Conservation (phyloP, 2,329 filamentous ascomycete genomes). For the Pyricularia grisea region DNA sequence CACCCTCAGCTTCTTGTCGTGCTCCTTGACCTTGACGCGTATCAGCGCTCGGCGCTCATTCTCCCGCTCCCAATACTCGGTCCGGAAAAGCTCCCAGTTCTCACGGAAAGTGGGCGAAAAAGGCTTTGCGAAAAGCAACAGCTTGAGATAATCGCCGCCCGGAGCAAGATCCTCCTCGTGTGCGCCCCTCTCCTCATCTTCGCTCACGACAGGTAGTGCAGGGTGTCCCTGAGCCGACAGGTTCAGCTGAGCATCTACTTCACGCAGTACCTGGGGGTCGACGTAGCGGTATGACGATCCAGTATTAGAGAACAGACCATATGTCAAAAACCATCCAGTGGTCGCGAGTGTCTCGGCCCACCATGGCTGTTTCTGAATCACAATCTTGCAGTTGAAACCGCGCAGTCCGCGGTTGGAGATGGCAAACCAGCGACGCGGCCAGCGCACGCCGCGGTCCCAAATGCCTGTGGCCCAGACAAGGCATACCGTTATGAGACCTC, state of each 20-base stretch:
- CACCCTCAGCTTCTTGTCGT: conserved; percentile 58
- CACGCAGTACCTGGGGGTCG: conserved; percentile 51
- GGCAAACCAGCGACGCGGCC: conserved; percentile 85
- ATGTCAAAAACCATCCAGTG: conserved; percentile 68
- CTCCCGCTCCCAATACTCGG: conserved; percentile 94
- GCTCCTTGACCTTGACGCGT: conserved; percentile 57
- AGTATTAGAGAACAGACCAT: conserved; percentile 59
- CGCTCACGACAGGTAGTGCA: conserved; percentile 25
- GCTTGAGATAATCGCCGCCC: conserved; percentile 84
- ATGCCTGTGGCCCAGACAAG: conserved; percentile 93
- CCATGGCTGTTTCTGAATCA: conserved; percentile 75
- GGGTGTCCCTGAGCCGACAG: conserved; percentile 31
- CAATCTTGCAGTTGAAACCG: conserved; percentile 92
- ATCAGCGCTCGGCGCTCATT: conserved; percentile 78
- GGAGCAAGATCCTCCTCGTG: conserved; percentile 86
- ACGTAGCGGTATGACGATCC: conserved; percentile 69
- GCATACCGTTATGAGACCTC: conserved; percentile 76
- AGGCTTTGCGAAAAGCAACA: conserved; percentile 84
- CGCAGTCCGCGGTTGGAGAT: conserved; percentile 84
- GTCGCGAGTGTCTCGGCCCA: conserved; percentile 69
- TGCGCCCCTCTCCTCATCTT: conserved; percentile 30
- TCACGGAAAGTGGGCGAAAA: conserved; percentile 92
- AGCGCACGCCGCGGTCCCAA: conserved; percentile 90
- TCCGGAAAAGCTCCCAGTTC: conserved; percentile 91
- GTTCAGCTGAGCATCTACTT: conserved; percentile 50